phyloP scores from a whole-genome alignment of 345 rosid genomes.

The Streptanthus diversifolius region DNA sequence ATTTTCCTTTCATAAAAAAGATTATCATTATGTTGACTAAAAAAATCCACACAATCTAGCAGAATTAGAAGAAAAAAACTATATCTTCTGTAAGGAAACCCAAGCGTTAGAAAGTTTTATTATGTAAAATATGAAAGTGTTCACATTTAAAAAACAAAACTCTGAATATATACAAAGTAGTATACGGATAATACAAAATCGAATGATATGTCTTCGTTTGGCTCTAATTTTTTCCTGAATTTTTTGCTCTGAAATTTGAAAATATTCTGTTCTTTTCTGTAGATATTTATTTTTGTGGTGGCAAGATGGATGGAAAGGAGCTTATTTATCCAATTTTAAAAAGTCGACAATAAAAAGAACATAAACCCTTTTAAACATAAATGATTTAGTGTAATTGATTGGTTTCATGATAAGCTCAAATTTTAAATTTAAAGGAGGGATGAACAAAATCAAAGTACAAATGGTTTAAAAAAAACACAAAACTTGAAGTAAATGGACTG shows the following conservation, averaged over 20 bases:
- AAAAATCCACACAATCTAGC: background rate
- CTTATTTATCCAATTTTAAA: background rate
- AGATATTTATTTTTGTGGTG: background rate
- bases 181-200: constrained; percentile 5
- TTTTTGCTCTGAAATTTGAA: background rate
- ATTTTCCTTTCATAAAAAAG: background rate
- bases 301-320: background rate
- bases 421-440: background rate
- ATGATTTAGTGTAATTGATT: background rate
- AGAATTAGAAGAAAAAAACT: background rate
- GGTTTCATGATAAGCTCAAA: background rate
- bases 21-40: background rate
- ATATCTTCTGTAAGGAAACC: background rate
- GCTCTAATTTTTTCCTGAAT: background rate
- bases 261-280: background rate
- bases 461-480: background rate
- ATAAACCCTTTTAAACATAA: background rate
- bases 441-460: background rate
- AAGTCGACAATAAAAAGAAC: background rate
- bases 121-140: background rate
- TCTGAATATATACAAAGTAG: background rate
- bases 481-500: no score
- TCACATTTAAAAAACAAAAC: background rate
- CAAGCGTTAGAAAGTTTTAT: background rate
- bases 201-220: constrained; percentile 5